These are phyloP conservation scores for Phyllosticta capitalensis DNA, from an alignment of 2,329 filamentous ascomycete genomes.

Conservation along the genomic window DNA sequence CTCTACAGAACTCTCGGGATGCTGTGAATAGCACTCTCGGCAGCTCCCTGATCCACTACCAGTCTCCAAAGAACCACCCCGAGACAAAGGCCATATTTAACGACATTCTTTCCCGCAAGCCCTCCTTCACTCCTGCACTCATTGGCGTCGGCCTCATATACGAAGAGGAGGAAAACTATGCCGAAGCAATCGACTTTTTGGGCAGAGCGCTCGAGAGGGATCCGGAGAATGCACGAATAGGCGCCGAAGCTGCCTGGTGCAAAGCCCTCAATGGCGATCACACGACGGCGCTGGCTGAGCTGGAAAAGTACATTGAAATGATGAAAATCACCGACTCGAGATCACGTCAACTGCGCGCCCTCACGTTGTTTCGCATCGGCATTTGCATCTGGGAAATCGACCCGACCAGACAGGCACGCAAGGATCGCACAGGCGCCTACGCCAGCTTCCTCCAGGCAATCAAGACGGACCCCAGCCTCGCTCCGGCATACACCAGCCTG, in stretches of 20 bases:
- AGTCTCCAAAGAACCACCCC: conserved; percentile 78
- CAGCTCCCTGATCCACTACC: conserved; percentile 82
- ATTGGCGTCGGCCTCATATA: conserved; percentile 87
- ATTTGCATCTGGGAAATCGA: conserved; percentile 81
- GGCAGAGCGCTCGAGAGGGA: conserved; percentile 66
- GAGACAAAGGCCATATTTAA: conserved; percentile 86
- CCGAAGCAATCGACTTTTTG: conserved; percentile 71
- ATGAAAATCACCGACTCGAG: conserved; percentile 53
- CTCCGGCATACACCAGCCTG: conserved; percentile 82
- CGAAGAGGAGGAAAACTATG: conserved; percentile 85
- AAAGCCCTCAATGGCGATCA: conserved; percentile 75
- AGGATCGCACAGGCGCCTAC: conserved; percentile 74
- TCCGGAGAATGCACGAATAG: conserved; percentile 64
- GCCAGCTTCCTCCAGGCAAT: conserved; percentile 72
- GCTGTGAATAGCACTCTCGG: conserved; percentile 68
- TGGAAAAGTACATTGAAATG: conserved; percentile 59
- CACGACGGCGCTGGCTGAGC: conserved; percentile 53
- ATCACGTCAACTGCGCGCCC: conserved; percentile 64
- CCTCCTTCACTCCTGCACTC: conserved; percentile 67
- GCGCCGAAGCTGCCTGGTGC: conserved; percentile 85
- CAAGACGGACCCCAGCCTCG: conserved; percentile 78
- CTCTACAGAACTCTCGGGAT: conserved; percentile 50
- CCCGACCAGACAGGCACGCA: conserved; percentile 62
- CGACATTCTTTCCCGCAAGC: conserved; percentile 64
- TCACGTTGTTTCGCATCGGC: conserved; percentile 79